A percentile compares a stretch with the other conserved stretches of the same genome.
Conservation (phyloP, 1,284 basidiomycete genomes). For the Puccinia novopanici region DNA sequence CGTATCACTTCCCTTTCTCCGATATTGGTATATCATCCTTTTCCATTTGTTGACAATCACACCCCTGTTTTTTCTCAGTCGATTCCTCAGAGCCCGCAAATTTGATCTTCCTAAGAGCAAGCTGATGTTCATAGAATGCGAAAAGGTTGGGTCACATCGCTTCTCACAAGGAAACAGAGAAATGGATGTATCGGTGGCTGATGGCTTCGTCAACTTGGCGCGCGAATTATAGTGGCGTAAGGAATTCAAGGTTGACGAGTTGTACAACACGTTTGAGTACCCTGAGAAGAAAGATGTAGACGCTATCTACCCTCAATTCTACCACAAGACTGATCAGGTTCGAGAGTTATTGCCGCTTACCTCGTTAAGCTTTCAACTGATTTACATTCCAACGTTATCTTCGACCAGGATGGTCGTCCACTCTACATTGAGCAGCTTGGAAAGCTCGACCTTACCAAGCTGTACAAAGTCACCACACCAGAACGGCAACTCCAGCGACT, state of each 20-base stretch:
- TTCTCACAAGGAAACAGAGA: background rate
- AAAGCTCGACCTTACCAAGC: slow-evolving; percentile 79
- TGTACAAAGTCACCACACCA: slow-evolving; percentile 77
- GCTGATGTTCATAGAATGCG: slow-evolving; percentile 77
- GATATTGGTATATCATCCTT: slow-evolving; percentile 52
- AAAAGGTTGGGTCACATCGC: slow-evolving; percentile 60
- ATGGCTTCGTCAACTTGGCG: background rate
- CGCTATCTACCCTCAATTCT: slow-evolving; percentile 87
- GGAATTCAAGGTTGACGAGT: slow-evolving; percentile 82
- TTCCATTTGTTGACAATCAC: slow-evolving; percentile 53
- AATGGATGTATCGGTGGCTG: background rate
- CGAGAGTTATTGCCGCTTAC: slow-evolving; percentile 49
- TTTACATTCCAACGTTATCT: background rate
- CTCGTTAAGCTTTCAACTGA: background rate
- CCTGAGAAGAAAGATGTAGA: slow-evolving; percentile 79
- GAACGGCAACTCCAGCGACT: slow-evolving; percentile 88
- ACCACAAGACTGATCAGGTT: slow-evolving; percentile 94
- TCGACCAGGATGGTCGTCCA: slow-evolving; percentile 80
- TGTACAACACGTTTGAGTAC: slow-evolving; percentile 83
- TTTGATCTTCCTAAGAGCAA: slow-evolving; percentile 83
- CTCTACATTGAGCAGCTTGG: slow-evolving; percentile 93
- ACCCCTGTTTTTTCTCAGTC: slow-evolving; percentile 52
- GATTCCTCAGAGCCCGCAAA: slow-evolving; percentile 85
- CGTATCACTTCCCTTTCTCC: background rate
- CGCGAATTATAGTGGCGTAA: slow-evolving; percentile 75